Base-by-base conservation (phyloP, 768 basidiomycete species). In the Lactarius pseudohatsudake region DNA sequence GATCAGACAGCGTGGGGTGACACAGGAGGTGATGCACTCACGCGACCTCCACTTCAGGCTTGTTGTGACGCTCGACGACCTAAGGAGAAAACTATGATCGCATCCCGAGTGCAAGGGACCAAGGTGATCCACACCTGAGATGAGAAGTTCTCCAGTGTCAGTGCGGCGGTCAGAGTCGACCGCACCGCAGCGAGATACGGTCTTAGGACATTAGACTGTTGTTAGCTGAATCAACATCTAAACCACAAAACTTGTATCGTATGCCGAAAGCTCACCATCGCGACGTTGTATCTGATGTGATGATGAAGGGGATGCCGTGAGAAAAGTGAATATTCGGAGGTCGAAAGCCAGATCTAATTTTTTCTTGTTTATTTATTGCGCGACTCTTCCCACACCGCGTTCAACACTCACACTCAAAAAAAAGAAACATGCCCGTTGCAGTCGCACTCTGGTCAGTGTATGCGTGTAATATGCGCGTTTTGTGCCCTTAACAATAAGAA, bases 31-130 rank as follows among this genome's bases (percentile, higher is more conserved):
- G 9, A 32, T 63, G 15, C 32, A 28, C 77, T 60, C 61, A 95
- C 96, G 83, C 83, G 38, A 87, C 87, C 78, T 98, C 96, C 15
- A 98, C 87, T 76, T 98, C 96, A 59, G 96, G 96, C 72, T 95
- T 94, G 77, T 98, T 98, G 80, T 98, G 96, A 57, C 96, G 82
- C 77, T 98, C 96, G 60, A 98, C 96, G 66, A 97, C 89, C 93
- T 96, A 75, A 41, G 63, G 57, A 67, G 43, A 41, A 65, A 47
- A 20, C 36, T 59, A 72, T 71, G 68, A 72, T 72, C 64, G 54
- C 66, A 61, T 68, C 57, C 64, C 45, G 61, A 57, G 20, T 26
- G 50, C 71, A 61, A 55, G 32, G 67, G 54, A 54, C 53, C 54
- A 38, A 41, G 62, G n/a, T n/a, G 58, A 34, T 20, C 26, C 36